A percentile compares a stretch with the other conserved stretches of the same genome.
Conservation (phyloP, 2,329 filamentous ascomycete species). For the Cryphonectria carpinicola region DNA sequence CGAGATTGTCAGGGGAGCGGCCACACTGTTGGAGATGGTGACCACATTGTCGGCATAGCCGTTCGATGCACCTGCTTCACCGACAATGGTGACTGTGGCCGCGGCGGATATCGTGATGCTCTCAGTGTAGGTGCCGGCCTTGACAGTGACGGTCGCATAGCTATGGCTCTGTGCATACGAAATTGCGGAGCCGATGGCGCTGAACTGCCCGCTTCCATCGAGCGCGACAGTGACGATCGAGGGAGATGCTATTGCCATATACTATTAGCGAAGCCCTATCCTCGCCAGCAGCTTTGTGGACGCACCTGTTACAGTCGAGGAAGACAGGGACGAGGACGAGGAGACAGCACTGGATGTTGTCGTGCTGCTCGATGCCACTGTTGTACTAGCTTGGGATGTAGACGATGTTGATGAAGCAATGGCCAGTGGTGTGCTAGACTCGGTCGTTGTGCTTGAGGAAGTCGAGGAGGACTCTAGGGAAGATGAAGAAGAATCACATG, state of each 20-base stretch:
- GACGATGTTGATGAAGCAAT: conserved; percentile 1
- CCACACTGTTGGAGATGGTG: conserved; percentile 36
- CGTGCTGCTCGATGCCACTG: not conserved
- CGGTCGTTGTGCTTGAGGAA: not conserved
- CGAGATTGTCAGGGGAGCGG: conserved; percentile 36
- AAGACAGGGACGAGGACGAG: not conserved
- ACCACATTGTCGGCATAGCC: conserved; percentile 45
- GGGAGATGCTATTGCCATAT: conserved; percentile 6
- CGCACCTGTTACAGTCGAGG: not conserved
- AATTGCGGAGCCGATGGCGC: conserved; percentile 48
- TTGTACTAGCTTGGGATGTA: not conserved
- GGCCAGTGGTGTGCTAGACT: not conserved
- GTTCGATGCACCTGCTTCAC: conserved; percentile 35
- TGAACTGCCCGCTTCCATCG: conserved; percentile 49
- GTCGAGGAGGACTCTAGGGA: not conserved
- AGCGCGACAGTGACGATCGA: conserved; percentile 46
- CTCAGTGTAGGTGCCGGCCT: conserved; percentile 50
- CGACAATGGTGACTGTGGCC: conserved; percentile 46
- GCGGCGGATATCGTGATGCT: conserved; percentile 45
- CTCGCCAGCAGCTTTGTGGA: too few species aligned
- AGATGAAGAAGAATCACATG: not conserved
- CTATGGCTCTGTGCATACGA: conserved; percentile 46
- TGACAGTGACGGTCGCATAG: conserved; percentile 47
- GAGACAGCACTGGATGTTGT: not conserved
- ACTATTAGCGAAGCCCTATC: not conserved